phyloP scores from a whole-genome alignment of 192 early-diverging fungal species.

The Fimicolochytrium jonesii region DNA sequence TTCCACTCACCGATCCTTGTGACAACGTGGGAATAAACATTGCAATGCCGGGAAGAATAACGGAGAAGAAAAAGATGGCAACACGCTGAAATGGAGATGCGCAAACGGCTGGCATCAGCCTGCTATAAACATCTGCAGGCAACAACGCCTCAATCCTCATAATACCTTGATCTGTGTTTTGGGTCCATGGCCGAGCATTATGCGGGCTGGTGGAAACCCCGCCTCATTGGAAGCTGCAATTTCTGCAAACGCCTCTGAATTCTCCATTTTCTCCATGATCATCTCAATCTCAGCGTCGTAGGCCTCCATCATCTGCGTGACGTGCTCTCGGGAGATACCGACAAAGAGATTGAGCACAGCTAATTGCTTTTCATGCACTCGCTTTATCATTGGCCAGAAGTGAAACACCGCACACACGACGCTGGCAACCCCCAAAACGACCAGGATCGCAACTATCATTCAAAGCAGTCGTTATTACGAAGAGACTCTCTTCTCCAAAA shows the following conservation, averaged over 20 bases:
- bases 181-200: neutral
- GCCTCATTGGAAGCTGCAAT: slow-evolving; percentile 5
- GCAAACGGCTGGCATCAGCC: too few relatives aligned
- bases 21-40: too few relatives aligned
- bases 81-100: too few relatives aligned
- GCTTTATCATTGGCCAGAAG: neutral
- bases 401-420: neutral
- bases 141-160: too few relatives aligned
- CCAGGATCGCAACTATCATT: neutral
- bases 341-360: neutral
- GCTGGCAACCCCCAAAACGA: neutral
- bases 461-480: too few relatives aligned
- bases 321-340: neutral
- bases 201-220: neutral
- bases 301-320: neutral
- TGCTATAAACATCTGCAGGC: too few relatives aligned
- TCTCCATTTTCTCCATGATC: slow-evolving; percentile 1
- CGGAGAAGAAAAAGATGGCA: too few relatives aligned
- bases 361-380: neutral
- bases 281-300: neutral
- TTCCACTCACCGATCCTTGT: too few relatives aligned
- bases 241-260: neutral
- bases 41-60: too few relatives aligned
- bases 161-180: neutral
- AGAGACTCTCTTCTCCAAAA: too few relatives aligned